Conservation (phyloP, 345 rosid genomes). For the Moringa oleifera region DNA sequence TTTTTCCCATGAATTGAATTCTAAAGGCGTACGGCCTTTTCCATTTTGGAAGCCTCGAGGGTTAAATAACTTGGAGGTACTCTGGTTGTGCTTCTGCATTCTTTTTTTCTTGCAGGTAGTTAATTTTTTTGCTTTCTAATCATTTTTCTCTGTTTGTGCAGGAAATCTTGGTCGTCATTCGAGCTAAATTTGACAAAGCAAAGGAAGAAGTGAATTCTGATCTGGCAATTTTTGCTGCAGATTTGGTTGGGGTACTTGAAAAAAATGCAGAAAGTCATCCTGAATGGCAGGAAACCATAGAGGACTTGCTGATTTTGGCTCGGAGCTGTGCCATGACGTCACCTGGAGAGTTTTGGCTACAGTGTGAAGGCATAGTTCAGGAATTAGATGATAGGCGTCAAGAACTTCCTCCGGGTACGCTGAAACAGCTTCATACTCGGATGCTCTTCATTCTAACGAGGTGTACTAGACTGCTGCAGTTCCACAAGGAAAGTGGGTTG, state of each 20-base stretch:
- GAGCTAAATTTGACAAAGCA: conserved; percentile 92
- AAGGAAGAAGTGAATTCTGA: conserved; percentile 99
- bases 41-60: conserved; percentile 96
- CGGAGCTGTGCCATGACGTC: conserved; percentile 92
- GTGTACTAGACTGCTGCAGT: conserved; percentile 94
- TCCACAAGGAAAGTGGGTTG: conserved; percentile 95
- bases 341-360: conserved; percentile 98
- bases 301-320: conserved; percentile 93
- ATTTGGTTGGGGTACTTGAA: conserved; percentile 93
- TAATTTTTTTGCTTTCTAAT: conserved; percentile 21
- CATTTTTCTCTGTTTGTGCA: conserved; percentile 28
- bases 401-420: conserved; percentile 85
- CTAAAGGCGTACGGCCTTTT: conserved; percentile 96
- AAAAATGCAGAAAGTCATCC: conserved; percentile 98
- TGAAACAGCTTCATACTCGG: conserved; percentile 92
- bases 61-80: conserved; percentile 84
- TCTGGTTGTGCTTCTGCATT: conserved; percentile 6
- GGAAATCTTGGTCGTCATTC: conserved; percentile 82
- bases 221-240: conserved; percentile 94
- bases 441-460: conserved; percentile 99
- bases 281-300: conserved; percentile 97
- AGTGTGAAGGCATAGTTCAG: conserved; percentile 98
- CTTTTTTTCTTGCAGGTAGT: conserved; percentile 6
- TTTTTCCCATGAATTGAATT: conserved; percentile 97
- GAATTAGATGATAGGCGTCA: conserved; percentile 98